phyloP scores from a whole-genome alignment of 1,284 basidiomycete species.

The Chondrostereum purpureum region DNA sequence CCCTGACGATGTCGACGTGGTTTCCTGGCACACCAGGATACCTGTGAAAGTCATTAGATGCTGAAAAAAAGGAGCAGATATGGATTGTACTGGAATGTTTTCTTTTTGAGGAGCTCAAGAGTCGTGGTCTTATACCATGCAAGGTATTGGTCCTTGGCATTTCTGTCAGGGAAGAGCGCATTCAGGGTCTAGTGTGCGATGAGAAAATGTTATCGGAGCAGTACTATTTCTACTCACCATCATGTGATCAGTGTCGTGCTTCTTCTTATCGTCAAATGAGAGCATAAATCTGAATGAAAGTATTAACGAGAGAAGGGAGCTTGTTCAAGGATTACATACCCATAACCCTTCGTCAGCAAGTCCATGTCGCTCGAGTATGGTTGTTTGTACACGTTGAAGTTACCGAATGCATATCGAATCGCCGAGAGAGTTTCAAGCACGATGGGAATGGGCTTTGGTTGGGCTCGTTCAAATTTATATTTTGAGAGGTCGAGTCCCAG shows the following conservation, averaged over 20 bases:
- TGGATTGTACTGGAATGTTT: conserved; percentile 36
- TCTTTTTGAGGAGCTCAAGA: conserved; percentile 41
- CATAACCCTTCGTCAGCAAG: conserved; percentile 45
- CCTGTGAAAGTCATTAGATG: conserved; percentile 12
- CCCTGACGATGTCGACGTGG: conserved; percentile 60
- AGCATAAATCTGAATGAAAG: conserved; percentile 50
- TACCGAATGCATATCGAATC: conserved; percentile 44
- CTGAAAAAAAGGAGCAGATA: neutral
- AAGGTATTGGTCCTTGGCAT: conserved; percentile 40
- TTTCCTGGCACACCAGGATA: conserved; percentile 43
- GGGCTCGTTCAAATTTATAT: conserved; percentile 50
- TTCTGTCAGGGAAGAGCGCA: conserved; percentile 39
- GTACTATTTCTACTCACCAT: neutral
- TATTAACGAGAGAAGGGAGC: conserved; percentile 24
- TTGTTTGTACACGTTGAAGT: conserved; percentile 41
- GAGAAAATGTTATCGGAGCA: neutral
- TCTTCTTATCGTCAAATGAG: conserved; percentile 30
- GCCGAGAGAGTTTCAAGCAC: conserved; percentile 46
- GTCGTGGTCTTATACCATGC: conserved; percentile 59
- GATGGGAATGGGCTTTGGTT: conserved; percentile 18
- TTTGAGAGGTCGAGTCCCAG: conserved; percentile 40
- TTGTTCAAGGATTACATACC: conserved; percentile 32
- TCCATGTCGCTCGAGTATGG: conserved; percentile 32
- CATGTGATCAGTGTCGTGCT: neutral
- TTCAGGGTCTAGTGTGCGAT: conserved; percentile 32